Conservation (phyloP, 257 asterid genomes). For the Forsythia viridissima region DNA sequence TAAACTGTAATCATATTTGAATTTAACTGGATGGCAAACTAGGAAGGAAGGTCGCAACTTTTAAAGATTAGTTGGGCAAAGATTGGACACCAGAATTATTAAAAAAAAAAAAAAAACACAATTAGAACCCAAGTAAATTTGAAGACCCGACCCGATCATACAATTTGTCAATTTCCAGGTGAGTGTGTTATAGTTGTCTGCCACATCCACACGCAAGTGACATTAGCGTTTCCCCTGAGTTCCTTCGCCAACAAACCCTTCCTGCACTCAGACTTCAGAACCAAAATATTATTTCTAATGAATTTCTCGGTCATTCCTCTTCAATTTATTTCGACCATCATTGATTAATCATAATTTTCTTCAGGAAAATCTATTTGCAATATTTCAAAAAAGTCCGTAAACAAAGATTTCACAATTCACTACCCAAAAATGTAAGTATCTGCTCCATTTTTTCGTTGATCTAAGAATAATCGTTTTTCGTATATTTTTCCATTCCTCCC, state of each 20-base stretch:
- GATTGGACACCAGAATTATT: too few species aligned
- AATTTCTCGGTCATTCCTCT: not conserved
- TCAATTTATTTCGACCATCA: not conserved
- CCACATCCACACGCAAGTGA: not conserved
- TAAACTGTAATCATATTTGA: too few species aligned
- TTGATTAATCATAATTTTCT: not conserved
- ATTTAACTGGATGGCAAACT: too few species aligned
- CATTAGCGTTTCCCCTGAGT: not conserved
- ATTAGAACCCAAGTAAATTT: too few species aligned
- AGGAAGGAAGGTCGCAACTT: too few species aligned
- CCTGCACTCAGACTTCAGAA: not conserved
- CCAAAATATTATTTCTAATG: not conserved
- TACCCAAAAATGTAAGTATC: not conserved
- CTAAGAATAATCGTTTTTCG: not conserved
- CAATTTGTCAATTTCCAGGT: too few species aligned
- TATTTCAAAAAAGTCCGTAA: not conserved
- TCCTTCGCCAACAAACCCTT: not conserved
- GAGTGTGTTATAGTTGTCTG: not conserved
- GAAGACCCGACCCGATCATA: too few species aligned
- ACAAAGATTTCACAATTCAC: not conserved
- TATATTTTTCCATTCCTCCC: not conserved
- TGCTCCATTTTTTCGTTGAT: not conserved
- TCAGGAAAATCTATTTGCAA: not conserved
- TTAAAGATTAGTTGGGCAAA: too few species aligned
- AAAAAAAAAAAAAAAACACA: too few species aligned